A percentile compares a stretch with the other conserved stretches of the same genome.
These are phyloP conservation scores for Primulina huaijiensis DNA, from an alignment of 257 asterid species.

Conservation along the genomic window DNA sequence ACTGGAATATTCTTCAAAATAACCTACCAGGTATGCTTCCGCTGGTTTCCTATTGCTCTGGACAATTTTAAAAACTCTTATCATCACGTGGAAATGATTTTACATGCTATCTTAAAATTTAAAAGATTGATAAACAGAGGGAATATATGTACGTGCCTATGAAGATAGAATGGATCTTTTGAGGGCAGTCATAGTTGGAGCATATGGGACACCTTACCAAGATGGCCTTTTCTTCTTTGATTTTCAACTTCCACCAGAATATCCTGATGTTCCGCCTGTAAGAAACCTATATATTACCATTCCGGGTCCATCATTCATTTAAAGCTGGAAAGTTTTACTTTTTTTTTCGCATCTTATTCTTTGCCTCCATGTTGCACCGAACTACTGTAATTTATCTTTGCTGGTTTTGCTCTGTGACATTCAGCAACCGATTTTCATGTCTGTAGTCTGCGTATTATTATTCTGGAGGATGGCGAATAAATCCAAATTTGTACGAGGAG, in stretches of 20 bases:
- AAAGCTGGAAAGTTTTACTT: slow-evolving; percentile 6
- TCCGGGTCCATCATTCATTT: background rate
- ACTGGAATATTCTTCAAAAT: slow-evolving; percentile 94
- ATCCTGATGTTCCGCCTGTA: slow-evolving; percentile 96
- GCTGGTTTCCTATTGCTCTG: slow-evolving; percentile 17
- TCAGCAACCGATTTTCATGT: slow-evolving; percentile 15
- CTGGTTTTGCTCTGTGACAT: slow-evolving; percentile 8
- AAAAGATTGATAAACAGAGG: slow-evolving; percentile 49
- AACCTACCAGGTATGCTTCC: slow-evolving; percentile 78
- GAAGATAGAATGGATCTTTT: slow-evolving; percentile 98
- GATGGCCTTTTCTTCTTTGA: slow-evolving; percentile 98
- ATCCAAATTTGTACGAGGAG: slow-evolving; percentile 97
- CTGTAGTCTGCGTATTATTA: slow-evolving; percentile 89
- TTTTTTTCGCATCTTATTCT: slow-evolving; percentile 9
- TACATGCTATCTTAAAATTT: slow-evolving; percentile 18
- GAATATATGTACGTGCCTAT: slow-evolving; percentile 86
- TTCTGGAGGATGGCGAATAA: slow-evolving; percentile 99
- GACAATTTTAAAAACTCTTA: slow-evolving; percentile 22
- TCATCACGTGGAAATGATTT: slow-evolving; percentile 21
- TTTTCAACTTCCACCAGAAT: slow-evolving; percentile 90
- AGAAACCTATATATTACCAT: slow-evolving; percentile 24
- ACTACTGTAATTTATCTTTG: background rate
- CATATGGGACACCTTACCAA: slow-evolving; percentile 98
- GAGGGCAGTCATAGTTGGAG: slow-evolving; percentile 98
- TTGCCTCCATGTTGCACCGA: slow-evolving; percentile 8